Evolutionary conservation across 2,329 filamentous ascomycete genomes (phyloP), one percentile per base, ranked within the genome.

Genomic region (Lanzia echinophila): DNA sequence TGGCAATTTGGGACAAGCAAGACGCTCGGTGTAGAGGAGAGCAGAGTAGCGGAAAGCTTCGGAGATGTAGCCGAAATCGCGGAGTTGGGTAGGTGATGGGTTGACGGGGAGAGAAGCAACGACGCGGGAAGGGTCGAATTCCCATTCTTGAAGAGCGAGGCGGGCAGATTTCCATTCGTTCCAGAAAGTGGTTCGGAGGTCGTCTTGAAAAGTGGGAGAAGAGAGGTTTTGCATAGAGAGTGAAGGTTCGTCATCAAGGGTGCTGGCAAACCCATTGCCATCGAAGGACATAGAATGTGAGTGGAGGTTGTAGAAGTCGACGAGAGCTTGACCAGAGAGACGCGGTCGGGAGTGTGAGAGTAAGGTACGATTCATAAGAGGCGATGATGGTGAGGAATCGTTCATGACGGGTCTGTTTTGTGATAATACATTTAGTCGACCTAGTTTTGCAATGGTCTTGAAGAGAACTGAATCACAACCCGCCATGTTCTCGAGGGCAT

Each of bases 21-120:
- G 81, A 4, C 91, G 87, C 72, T 95, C 90, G 10, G 87, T 91
- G 73, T 96, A 96, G 11, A 96, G 79, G 33, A 96, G 78, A 0
- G 90, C 91, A 0, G 90, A 85, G 69, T 94, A 90, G 17, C 91
- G 87, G 76, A 96, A 96, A 11, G 87, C 87, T 69, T 96, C 90
- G 19, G 88, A 95, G 48, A 96, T 86, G 63, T 90, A 88, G 33
- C 84, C 79, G 11, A 96, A 76, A 59, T 95, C 90, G 20, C 83
- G 77, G 1, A 87, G 72, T 67, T 94, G 87, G 7, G 77, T 77
- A 10, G 79, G 73, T 0, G 79, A 79, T 1, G 78, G 74, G 6
- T 61, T 60, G 43, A 71, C 70, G 15, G 77, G 76, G 11, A 83
- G 72, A 8, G 75, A 77, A 3, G 75, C 69, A 13, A 75, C 70